Evolutionary conservation across 2,329 filamentous ascomycete genomes (phyloP).

Genomic region (Verticillium albo-atrum): DNA sequence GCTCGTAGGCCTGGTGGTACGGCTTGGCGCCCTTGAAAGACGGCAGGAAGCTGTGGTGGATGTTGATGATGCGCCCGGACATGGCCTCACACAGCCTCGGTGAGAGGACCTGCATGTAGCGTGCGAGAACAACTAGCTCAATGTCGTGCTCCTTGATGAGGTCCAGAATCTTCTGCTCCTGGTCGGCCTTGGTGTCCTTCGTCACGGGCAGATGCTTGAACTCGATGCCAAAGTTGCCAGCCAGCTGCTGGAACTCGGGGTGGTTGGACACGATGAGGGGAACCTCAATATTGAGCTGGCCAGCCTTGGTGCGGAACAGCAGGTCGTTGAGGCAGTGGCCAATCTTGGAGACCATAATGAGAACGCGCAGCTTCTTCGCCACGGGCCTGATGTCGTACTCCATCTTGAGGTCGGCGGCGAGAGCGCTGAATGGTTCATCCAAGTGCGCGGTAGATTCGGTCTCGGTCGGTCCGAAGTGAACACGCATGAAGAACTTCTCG

Average conservation of each 20-base stretch:
- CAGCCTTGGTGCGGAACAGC: constrained; percentile 71
- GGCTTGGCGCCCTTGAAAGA: constrained; percentile 86
- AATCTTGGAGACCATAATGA: constrained; percentile 90
- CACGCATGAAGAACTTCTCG: constrained; percentile 81
- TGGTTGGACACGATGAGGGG: constrained; percentile 82
- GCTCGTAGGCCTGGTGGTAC: constrained; percentile 83
- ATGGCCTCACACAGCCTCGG: constrained; percentile 71
- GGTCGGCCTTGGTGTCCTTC: constrained; percentile 69
- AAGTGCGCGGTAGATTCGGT: constrained; percentile 48
- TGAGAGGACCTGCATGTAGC: constrained; percentile 85
- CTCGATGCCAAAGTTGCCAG: constrained; percentile 68
- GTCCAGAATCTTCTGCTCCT: constrained; percentile 68
- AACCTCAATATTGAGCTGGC: constrained; percentile 70
- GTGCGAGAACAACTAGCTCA: constrained; percentile 75
- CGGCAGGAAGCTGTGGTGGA: constrained; percentile 83
- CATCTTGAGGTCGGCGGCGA: constrained; percentile 63
- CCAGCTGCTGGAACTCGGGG: constrained; percentile 65
- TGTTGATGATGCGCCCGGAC: constrained; percentile 87
- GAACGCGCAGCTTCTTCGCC: constrained; percentile 65
- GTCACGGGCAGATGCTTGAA: constrained; percentile 80
- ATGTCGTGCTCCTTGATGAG: constrained; percentile 65
- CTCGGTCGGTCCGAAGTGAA: constrained; percentile 67
- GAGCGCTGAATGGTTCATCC: constrained; percentile 49
- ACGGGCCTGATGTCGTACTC: constrained; percentile 67
- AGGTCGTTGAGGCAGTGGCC: constrained; percentile 83